Percentiles rank a stretch among this genome's conserved stretches.
Conservation (phyloP, 805 yeast species). For the Wickerhamiella shivajii region DNA sequence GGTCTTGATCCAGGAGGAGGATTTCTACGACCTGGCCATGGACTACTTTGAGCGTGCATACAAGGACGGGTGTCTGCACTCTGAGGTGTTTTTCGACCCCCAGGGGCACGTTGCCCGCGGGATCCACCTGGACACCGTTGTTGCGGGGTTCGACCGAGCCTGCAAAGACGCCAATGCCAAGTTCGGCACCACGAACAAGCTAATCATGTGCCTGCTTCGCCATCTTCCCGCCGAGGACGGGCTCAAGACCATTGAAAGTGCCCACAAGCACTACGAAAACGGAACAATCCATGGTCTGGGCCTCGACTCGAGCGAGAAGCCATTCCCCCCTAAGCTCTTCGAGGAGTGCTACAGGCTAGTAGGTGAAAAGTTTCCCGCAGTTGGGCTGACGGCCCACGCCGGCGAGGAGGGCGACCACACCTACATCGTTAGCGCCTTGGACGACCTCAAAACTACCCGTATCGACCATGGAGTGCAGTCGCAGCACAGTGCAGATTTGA, state of each 20-base stretch:
- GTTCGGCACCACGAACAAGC: slow-evolving; percentile 49
- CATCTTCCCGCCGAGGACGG: no score
- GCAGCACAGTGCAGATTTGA: slow-evolving; percentile 36
- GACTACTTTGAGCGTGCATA: slow-evolving; percentile 17
- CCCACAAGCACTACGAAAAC: no score
- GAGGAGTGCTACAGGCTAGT: no score
- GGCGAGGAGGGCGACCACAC: no score
- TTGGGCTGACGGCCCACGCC: no score
- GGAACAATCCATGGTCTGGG: no score
- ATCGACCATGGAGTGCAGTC: slow-evolving; percentile 74
- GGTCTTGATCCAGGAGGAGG: slow-evolving; percentile 53
- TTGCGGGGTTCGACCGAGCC: slow-evolving; percentile 54
- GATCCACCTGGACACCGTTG: slow-evolving; percentile 42
- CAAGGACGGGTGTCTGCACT: slow-evolving; percentile 31
- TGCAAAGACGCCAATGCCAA: slow-evolving; percentile 44
- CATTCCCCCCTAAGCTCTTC: no score
- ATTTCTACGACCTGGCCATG: slow-evolving; percentile 64
- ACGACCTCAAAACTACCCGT: slow-evolving; percentile 45
- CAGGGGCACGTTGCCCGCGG: slow-evolving; percentile 69
- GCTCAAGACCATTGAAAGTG: no score
- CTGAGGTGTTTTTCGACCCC: slow-evolving; percentile 74
- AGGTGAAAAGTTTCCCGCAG: no score
- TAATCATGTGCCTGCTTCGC: slow-evolving; percentile 72
- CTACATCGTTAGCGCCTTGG: slow-evolving; percentile 45
- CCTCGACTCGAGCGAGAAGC: no score